Evolutionary conservation across 2,329 filamentous ascomycete genomes (phyloP).

Genomic region (Fusarium kyushuense): DNA sequence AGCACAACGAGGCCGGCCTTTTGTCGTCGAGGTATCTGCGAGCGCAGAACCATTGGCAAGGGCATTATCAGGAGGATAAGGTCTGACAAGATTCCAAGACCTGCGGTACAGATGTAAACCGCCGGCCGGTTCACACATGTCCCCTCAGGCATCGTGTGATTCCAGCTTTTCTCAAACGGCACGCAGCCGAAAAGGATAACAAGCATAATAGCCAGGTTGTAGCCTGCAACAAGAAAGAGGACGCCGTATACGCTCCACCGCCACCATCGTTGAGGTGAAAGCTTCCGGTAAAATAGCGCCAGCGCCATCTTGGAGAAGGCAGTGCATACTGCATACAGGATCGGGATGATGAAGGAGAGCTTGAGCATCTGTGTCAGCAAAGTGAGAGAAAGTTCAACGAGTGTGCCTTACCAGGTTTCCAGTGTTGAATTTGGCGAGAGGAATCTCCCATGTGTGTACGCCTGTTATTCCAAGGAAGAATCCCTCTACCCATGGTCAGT

Average conservation of each 20-base stretch:
- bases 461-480: slow-evolving; percentile 41
- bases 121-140: slow-evolving; percentile 56
- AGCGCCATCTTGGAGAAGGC: slow-evolving; percentile 55
- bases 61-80: slow-evolving; percentile 61
- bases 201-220: slow-evolving; percentile 52
- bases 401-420: slow-evolving; percentile 19
- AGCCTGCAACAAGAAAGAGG: slow-evolving; percentile 50
- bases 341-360: slow-evolving; percentile 42
- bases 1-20: slow-evolving; percentile 59
- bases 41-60: slow-evolving; percentile 58
- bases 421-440: slow-evolving; percentile 34
- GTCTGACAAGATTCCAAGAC: slow-evolving; percentile 62
- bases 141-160: slow-evolving; percentile 47
- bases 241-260: slow-evolving; percentile 48
- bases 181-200: slow-evolving; percentile 55
- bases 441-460: slow-evolving; percentile 51
- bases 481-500: slow-evolving; percentile 8
- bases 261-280: slow-evolving; percentile 54
- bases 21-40: slow-evolving; percentile 60
- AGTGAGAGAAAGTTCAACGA: accelerated
- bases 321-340: slow-evolving; percentile 45
- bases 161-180: slow-evolving; percentile 51
- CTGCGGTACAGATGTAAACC: slow-evolving; percentile 51
- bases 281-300: slow-evolving; percentile 54
- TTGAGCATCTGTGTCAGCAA: slow-evolving; percentile 7